phyloP scores from a whole-genome alignment of 2,329 filamentous ascomycete genomes.

The Botryosphaeria dothidea region DNA sequence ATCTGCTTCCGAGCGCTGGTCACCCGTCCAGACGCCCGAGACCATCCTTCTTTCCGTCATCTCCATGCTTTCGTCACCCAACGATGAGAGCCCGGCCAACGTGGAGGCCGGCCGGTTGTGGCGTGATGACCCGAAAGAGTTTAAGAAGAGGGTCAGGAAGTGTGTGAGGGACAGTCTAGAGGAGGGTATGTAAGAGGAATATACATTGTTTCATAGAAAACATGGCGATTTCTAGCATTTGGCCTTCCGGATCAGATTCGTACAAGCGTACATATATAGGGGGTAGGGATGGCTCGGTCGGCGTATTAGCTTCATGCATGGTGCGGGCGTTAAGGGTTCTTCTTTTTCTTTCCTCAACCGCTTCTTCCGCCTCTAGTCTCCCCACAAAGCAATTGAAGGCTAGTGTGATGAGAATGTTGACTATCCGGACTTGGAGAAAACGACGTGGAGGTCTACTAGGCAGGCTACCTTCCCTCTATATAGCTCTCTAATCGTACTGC shows the following conservation, averaged over 20 bases:
- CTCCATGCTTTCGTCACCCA: slow-evolving; percentile 97
- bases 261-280: slow-evolving; percentile 2
- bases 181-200: slow-evolving; percentile 13
- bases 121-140: slow-evolving; percentile 79
- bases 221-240: neutral
- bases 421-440: too few relatives aligned
- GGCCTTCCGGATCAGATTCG: neutral
- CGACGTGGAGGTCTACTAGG: too few relatives aligned
- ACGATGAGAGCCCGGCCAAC: slow-evolving; percentile 95
- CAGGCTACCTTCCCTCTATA: too few relatives aligned
- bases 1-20: slow-evolving; percentile 93
- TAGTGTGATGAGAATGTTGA: too few relatives aligned
- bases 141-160: slow-evolving; percentile 81
- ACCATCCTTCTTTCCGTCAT: slow-evolving; percentile 97
- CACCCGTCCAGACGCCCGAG: slow-evolving; percentile 93
- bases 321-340: slow-evolving; percentile 3
- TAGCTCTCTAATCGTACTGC: too few relatives aligned
- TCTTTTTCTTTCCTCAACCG: neutral
- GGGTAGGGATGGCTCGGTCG: neutral
- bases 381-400: too few relatives aligned
- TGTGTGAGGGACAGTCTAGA: slow-evolving; percentile 64
- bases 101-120: slow-evolving; percentile 97
- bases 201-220: neutral
- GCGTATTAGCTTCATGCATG: slow-evolving; percentile 7
- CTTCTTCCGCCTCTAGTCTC: neutral